Percentiles rank a stretch among this genome's conserved stretches.
phyloP scores from a whole-genome alignment of 1,284 basidiomycete genomes.

The Papiliotrema terrestris region DNA sequence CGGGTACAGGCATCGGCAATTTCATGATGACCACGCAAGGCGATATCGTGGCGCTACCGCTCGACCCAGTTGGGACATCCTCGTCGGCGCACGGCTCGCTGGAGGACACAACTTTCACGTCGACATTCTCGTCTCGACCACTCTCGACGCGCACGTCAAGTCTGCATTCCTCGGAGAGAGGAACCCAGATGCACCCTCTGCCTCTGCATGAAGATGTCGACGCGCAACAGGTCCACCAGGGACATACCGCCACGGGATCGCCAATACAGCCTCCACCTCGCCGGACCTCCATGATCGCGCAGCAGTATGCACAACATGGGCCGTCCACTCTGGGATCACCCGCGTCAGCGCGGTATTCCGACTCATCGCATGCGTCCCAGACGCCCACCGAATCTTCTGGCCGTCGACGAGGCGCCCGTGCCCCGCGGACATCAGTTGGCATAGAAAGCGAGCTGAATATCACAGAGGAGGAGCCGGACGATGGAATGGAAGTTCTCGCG shows the following conservation, averaged over 20 bases:
- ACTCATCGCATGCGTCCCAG: not conserved
- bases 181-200: no score
- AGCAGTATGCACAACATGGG: not conserved
- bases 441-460: slow-evolving; percentile 1
- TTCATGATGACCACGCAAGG: slow-evolving; percentile 25
- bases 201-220: not conserved
- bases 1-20: slow-evolving; percentile 29
- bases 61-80: not conserved
- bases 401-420: not conserved
- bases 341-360: not conserved
- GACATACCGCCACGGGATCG: not conserved
- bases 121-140: not conserved
- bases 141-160: not conserved
- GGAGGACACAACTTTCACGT: not conserved
- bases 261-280: slow-evolving; percentile 1
- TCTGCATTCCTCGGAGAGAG: not conserved
- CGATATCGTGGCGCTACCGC: not conserved
- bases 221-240: not conserved
- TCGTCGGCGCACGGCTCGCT: not conserved
- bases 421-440: not conserved
- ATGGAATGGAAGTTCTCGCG: slow-evolving; percentile 16
- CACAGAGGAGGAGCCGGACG: slow-evolving; percentile 6
- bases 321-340: not conserved
- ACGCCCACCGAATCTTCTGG: no score
- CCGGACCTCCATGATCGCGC: not conserved